Percentiles rank a stretch among this genome's conserved stretches.
Conservation (phyloP, 2,329 filamentous ascomycete genomes). For the Fusarium sp. region DNA sequence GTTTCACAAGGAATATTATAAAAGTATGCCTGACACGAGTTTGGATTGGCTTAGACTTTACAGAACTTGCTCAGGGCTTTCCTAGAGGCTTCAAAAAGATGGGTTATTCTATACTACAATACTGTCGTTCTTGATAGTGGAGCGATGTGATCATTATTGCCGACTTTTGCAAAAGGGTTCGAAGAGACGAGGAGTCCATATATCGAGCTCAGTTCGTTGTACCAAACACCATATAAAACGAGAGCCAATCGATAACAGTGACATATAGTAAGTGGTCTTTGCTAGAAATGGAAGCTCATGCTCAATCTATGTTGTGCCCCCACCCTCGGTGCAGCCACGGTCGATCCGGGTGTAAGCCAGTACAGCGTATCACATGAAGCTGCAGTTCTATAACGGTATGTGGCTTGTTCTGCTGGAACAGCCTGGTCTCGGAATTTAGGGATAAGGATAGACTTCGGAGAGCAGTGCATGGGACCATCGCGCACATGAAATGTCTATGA, state of each 20-base stretch:
- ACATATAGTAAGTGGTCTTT: neutral
- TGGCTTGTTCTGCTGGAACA: neutral
- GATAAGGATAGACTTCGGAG: neutral
- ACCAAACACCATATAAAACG: neutral
- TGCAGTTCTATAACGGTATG: slow-evolving; percentile 5
- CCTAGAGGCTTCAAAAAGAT: neutral
- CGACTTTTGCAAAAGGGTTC: neutral
- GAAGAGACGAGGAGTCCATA: too few relatives aligned
- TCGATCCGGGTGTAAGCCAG: slow-evolving; percentile 25
- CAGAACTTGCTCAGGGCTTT: neutral
- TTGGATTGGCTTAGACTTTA: neutral
- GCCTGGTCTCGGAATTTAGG: neutral
- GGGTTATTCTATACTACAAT: neutral
- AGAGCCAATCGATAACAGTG: neutral
- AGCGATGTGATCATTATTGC: neutral
- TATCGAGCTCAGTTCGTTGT: neutral
- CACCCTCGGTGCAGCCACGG: slow-evolving; percentile 35
- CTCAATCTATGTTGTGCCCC: slow-evolving; percentile 27
- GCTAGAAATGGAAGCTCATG: slow-evolving; percentile 6
- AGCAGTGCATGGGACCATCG: neutral
- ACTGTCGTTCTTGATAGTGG: neutral
- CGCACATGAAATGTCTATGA: neutral
- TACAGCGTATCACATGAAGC: slow-evolving; percentile 24
- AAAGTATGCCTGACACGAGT: neutral
- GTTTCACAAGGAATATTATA: neutral